Conservation (phyloP, 2,329 filamentous ascomycete species). For the Tetracladium maxilliforme region DNA sequence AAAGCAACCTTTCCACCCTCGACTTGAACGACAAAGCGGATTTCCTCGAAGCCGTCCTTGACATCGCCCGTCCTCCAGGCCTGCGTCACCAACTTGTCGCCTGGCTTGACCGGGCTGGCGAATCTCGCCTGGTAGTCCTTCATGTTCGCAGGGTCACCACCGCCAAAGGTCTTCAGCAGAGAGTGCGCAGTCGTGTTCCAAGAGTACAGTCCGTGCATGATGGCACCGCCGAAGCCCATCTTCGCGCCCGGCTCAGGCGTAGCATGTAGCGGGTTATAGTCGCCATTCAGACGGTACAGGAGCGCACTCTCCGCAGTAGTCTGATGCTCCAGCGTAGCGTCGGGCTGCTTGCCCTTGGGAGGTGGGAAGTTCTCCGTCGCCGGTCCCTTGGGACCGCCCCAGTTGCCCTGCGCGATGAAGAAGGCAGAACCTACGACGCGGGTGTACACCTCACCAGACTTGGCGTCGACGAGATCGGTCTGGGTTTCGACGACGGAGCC, state of each 20-base stretch:
- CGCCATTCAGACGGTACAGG: constrained; percentile 71
- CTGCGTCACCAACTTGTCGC: constrained; percentile 62
- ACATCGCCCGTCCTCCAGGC: constrained; percentile 62
- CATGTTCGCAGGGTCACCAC: constrained; percentile 61
- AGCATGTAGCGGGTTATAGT: constrained; percentile 84
- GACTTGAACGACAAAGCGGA: constrained; percentile 65
- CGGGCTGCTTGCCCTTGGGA: constrained; percentile 51
- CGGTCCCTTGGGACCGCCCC: constrained; percentile 77
- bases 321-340: constrained; percentile 52
- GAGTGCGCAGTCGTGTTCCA: constrained; percentile 67
- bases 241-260: constrained; percentile 67
- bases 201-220: constrained; percentile 78
- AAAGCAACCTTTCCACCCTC: constrained; percentile 67
- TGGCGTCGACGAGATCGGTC: constrained; percentile 45
- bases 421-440: constrained; percentile 45
- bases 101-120: constrained; percentile 68
- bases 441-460: constrained; percentile 44
- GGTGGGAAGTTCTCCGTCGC: constrained; percentile 60
- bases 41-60: constrained; percentile 54
- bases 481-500: constrained; percentile 55
- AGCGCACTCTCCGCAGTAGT: constrained; percentile 56
- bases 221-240: constrained; percentile 79
- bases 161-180: constrained; percentile 55
- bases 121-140: constrained; percentile 84
- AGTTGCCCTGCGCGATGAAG: constrained; percentile 55